Percentiles rank a stretch among this genome's conserved stretches.
These are phyloP conservation scores for Ascochyta rabiei DNA, from an alignment of 2,329 filamentous ascomycete species.

Conservation along the genomic window DNA sequence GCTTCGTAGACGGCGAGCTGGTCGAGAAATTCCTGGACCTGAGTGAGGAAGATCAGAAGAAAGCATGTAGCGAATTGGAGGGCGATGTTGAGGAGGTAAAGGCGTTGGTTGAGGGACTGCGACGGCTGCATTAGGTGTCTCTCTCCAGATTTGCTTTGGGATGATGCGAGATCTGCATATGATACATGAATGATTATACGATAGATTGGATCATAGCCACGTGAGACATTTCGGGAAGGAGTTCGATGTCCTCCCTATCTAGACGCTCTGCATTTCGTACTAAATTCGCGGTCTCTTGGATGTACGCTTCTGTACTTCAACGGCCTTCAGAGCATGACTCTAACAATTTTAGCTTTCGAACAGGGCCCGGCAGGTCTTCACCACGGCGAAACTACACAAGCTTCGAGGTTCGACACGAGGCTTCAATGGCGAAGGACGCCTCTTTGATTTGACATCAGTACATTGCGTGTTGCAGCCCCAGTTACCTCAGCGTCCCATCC, in stretches of 20 bases:
- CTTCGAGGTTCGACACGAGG: not conserved
- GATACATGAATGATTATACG: not conserved
- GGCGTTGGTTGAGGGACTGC: conserved; percentile 65
- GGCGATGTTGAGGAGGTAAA: conserved; percentile 62
- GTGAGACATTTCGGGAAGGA: not conserved
- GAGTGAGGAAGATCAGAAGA: conserved; percentile 62
- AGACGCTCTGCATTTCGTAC: not conserved
- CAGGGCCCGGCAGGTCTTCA: too few relatives aligned
- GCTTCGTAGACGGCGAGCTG: conserved; percentile 92
- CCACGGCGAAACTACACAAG: too few relatives aligned
- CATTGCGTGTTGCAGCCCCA: not conserved
- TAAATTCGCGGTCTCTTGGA: too few relatives aligned
- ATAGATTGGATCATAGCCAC: not conserved
- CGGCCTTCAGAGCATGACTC: too few relatives aligned
- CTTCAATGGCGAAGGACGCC: not conserved
- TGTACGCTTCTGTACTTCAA: too few relatives aligned
- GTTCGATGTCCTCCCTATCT: not conserved
- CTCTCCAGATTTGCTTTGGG: too few relatives aligned
- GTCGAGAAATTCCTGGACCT: conserved; percentile 83
- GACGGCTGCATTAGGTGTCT: conserved; percentile 51
- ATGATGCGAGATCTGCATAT: not conserved
- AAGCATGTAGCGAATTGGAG: conserved; percentile 60
- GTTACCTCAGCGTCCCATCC: conserved; percentile 40
- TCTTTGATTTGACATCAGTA: not conserved
- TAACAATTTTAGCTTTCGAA: too few relatives aligned